Evolutionary conservation across 176 grass and related monocot genomes (phyloP), one percentile per base, ranked within the genome.

Genomic region (Zoysia pacifica): DNA sequence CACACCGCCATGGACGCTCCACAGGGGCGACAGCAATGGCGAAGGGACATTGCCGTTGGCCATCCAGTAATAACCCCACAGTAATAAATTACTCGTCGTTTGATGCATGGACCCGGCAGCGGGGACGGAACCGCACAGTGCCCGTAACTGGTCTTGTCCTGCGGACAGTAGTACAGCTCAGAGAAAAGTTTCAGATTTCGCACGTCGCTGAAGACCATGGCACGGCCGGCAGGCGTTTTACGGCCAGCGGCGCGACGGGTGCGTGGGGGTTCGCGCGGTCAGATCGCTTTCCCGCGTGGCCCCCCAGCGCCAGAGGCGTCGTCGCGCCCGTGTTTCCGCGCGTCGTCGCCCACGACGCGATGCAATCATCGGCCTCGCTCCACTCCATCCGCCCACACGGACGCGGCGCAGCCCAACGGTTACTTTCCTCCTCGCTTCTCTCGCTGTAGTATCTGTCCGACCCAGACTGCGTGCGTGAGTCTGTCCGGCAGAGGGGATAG

Each of bases 321-420:
- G 50, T 62, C 10, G 35, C 16, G 55, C 59, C 48, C 14, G 56
- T 38, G 18, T 35, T 6, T 6, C 1, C 16, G 40, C 54, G 76
- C 42, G 11, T 60, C 50, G 7, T 42, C 37, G 38, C 43, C 36
- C 53, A 11, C 58, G 58, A 62, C 59, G 20, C 59, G 20, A 48
- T 35, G 74, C 59, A 46, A 76, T 76, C 40, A 59, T 62, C 20
- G 6, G 12, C 4, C 56, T 39, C 36, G 61, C 65, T 48, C 28
- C 73, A 18, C 13, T 54, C 49, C 44, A 60, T 9, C 20, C 13
- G 45, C 48, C 62, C 78, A 12, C 38, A 37, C 64, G 28, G 28
- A 28, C 28, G 28, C 28, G 28, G 66, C 60, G 56, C 61, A 77
- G 13, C 47, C 77, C 81, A 89, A 89, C 84, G 84, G 87, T 93